Evolutionary conservation across 139 green algal species (phyloP).

Genomic region (Eudorina sp.): DNA sequence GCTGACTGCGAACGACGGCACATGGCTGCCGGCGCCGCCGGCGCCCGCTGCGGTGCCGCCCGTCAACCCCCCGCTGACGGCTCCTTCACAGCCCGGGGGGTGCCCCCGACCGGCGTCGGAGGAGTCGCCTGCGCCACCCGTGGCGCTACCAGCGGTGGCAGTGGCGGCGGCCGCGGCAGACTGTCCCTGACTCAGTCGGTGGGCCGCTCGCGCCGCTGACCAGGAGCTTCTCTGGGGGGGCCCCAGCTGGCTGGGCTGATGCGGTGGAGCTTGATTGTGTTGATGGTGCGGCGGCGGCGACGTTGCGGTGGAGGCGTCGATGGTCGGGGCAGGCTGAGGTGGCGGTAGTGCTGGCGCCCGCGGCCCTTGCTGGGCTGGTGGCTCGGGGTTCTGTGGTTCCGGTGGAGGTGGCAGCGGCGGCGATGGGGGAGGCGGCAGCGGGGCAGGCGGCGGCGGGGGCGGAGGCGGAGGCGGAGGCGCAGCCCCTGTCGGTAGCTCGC

Average conservation of each 20-base stretch:
- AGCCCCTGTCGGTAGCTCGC: not conserved
- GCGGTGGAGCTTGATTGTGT: not conserved
- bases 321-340: no score
- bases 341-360: no score
- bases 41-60: not conserved
- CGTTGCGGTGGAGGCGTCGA: no score
- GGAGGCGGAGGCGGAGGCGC: no score
- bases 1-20: conserved; percentile 1
- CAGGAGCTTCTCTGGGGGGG: not conserved
- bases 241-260: not conserved
- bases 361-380: not conserved
- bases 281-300: not conserved
- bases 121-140: no score
- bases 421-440: no score
- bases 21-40: not conserved
- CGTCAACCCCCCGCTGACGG: not conserved
- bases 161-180: no score
- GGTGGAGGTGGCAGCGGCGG: not conserved
- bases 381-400: not conserved
- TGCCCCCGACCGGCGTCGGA: no score
- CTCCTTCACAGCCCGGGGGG: no score
- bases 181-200: not conserved
- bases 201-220: not conserved
- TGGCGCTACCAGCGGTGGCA: no score
- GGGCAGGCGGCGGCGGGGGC: no score